phyloP scores from a whole-genome alignment of 805 yeast genomes.

The Cyberlindnera euphorbiiphila region DNA sequence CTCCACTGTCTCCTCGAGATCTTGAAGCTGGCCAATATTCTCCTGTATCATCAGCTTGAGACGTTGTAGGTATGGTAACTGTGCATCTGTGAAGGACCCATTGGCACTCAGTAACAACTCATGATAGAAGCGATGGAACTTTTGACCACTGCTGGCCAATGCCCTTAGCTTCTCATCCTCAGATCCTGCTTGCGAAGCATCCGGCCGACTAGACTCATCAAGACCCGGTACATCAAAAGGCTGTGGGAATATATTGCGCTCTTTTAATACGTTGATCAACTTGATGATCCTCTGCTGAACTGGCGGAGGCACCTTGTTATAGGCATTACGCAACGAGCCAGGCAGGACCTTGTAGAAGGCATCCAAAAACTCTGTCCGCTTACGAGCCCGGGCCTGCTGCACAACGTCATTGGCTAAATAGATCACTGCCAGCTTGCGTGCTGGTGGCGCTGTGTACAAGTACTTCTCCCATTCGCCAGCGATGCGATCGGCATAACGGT shows the following conservation, averaged over 20 bases:
- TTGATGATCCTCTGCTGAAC: slow-evolving; percentile 39
- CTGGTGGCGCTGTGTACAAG: slow-evolving; percentile 31
- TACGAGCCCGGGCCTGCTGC: slow-evolving; percentile 67
- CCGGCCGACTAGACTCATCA: neutral
- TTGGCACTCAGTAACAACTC: slow-evolving; percentile 17
- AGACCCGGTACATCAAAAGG: slow-evolving; percentile 16
- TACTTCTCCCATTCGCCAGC: slow-evolving; percentile 51
- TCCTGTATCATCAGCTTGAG: slow-evolving; percentile 13
- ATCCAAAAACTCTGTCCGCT: slow-evolving; percentile 51
- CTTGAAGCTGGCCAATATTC: slow-evolving; percentile 18
- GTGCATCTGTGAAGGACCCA: slow-evolving; percentile 16
- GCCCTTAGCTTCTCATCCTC: slow-evolving; percentile 15
- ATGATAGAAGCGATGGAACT: slow-evolving; percentile 23
- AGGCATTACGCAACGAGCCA: slow-evolving; percentile 32
- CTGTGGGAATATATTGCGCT: slow-evolving; percentile 41
- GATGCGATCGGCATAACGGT: slow-evolving; percentile 49
- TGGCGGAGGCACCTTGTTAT: slow-evolving; percentile 15
- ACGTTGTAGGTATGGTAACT: slow-evolving; percentile 8
- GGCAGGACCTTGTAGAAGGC: slow-evolving; percentile 54
- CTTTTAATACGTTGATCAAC: slow-evolving; percentile 55
- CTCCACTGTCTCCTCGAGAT: slow-evolving; percentile 15
- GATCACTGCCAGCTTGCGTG: slow-evolving; percentile 51
- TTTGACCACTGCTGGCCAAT: slow-evolving; percentile 11
- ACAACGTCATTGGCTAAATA: slow-evolving; percentile 80
- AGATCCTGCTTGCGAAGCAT: neutral